Percentiles rank a stretch among this genome's conserved stretches.
Conservation (phyloP, 495 filamentous ascomycete genomes). For the Beverwykella pulmonaria region DNA sequence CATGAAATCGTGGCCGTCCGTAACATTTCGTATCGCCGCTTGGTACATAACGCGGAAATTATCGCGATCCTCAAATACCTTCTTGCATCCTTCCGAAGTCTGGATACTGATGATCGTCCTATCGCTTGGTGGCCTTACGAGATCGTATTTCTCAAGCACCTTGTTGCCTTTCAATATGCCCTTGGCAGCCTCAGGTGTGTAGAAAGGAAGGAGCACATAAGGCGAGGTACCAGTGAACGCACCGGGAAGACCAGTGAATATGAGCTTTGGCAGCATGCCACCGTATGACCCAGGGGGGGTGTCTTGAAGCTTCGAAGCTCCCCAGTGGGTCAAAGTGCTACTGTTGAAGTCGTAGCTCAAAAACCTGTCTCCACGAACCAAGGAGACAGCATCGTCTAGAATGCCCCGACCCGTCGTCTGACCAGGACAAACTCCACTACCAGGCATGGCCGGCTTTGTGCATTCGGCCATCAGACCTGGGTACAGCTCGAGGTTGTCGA, state of each 20-base stretch:
- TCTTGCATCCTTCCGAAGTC: slow-evolving; percentile 48
- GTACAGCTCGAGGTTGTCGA: slow-evolving; percentile 43
- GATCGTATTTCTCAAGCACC: slow-evolving; percentile 46
- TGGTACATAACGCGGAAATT: slow-evolving; percentile 50
- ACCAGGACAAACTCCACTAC: slow-evolving; percentile 42
- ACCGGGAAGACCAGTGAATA: slow-evolving; percentile 37
- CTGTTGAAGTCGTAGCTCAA: slow-evolving; percentile 45
- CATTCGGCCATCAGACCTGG: slow-evolving; percentile 42
- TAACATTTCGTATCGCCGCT: slow-evolving; percentile 44
- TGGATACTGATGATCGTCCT: slow-evolving; percentile 43
- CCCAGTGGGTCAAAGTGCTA: slow-evolving; percentile 44
- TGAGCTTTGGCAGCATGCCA: slow-evolving; percentile 41
- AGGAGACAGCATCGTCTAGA: slow-evolving; percentile 41
- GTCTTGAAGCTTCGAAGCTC: slow-evolving; percentile 39
- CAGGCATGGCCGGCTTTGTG: slow-evolving; percentile 42
- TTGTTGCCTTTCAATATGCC: slow-evolving; percentile 59
- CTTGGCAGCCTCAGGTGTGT: slow-evolving; percentile 50
- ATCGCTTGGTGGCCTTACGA: slow-evolving; percentile 40
- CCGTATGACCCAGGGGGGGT: slow-evolving; percentile 41
- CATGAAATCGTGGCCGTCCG: slow-evolving; percentile 49
- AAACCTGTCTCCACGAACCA: slow-evolving; percentile 43
- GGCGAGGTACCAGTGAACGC: slow-evolving; percentile 44
- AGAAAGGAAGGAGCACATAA: slow-evolving; percentile 49
- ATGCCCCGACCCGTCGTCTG: slow-evolving; percentile 44
- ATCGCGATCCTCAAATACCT: slow-evolving; percentile 47